Conservation (phyloP, 2,329 filamentous ascomycete species). For the Microcera coccophila region DNA sequence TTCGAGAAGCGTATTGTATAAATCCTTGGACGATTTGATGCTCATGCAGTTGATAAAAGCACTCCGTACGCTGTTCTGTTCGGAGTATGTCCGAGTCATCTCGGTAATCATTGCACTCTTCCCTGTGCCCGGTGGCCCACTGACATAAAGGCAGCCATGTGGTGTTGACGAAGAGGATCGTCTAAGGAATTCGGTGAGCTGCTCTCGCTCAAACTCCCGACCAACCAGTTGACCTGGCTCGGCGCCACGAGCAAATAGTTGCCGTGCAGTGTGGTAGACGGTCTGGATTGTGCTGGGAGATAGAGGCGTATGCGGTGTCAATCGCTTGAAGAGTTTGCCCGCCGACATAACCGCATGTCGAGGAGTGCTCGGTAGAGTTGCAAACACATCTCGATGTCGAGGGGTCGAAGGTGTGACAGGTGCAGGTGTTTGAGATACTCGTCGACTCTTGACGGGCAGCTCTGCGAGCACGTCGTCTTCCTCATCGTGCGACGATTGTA, state of each 20-base stretch:
- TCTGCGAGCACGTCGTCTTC: conserved; percentile 40
- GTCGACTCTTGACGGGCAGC: conserved; percentile 28
- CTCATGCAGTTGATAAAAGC: conserved; percentile 97
- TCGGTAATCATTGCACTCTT: conserved; percentile 93
- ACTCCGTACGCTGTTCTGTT: conserved; percentile 56
- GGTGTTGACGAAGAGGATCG: conserved; percentile 56
- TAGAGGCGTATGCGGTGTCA: conserved; percentile 71
- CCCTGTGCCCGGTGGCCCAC: conserved; percentile 90
- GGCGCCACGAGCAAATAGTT: conserved; percentile 78
- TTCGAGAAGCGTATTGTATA: conserved; percentile 75
- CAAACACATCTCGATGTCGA: conserved; percentile 74
- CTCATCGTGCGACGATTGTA: conserved; percentile 35
- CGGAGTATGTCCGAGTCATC: conserved; percentile 59
- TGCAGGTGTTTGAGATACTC: conserved; percentile 29
- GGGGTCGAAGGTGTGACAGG: conserved; percentile 69
- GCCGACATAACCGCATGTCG: conserved; percentile 77
- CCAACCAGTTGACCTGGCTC: conserved; percentile 73
- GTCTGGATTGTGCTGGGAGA: conserved; percentile 68
- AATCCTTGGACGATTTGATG: conserved; percentile 79
- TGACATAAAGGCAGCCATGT: conserved; percentile 87
- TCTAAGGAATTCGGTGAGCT: conserved; percentile 66
- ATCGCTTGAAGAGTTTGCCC: conserved; percentile 70
- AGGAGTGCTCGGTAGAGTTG: conserved; percentile 70
- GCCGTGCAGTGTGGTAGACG: conserved; percentile 81
- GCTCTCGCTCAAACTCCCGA: conserved; percentile 63